Conservation (phyloP, 2,329 filamentous ascomycete species). For the Harringtonia aguacate region DNA sequence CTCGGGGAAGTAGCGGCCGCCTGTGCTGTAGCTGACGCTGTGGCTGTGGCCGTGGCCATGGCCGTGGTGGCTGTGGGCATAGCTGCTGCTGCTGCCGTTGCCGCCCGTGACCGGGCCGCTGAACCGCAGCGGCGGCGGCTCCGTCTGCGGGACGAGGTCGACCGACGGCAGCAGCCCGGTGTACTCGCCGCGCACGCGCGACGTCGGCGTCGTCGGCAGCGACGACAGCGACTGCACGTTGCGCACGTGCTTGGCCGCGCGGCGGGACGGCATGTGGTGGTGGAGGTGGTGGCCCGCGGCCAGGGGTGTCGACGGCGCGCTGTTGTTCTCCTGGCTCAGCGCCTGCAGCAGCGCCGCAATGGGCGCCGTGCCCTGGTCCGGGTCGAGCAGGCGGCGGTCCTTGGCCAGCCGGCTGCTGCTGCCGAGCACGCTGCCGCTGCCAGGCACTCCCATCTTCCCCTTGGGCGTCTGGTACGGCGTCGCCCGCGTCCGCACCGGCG, state of each 20-base stretch:
- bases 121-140: slow-evolving; percentile 32
- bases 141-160: slow-evolving; percentile 50
- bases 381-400: slow-evolving; percentile 22
- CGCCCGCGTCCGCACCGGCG: slow-evolving; percentile 34
- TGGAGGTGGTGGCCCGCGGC: too few relatives aligned
- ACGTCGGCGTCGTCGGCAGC: slow-evolving; percentile 64
- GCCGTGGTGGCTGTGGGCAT: neutral
- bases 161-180: slow-evolving; percentile 49
- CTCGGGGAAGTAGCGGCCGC: slow-evolving; percentile 29
- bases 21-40: slow-evolving; percentile 1
- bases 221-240: slow-evolving; percentile 78
- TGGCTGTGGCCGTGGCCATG: slow-evolving; percentile 4
- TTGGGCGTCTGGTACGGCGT: slow-evolving; percentile 42
- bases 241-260: slow-evolving; percentile 54
- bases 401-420: slow-evolving; percentile 13
- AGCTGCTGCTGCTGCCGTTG: neutral
- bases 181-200: slow-evolving; percentile 36
- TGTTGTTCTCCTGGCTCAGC: slow-evolving; percentile 65
- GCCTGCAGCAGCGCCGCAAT: slow-evolving; percentile 77
- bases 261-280: slow-evolving; percentile 34
- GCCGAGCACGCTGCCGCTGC: slow-evolving; percentile 27
- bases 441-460: slow-evolving; percentile 17
- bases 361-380: slow-evolving; percentile 47
- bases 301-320: slow-evolving; percentile 61
- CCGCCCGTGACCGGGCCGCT: neutral